These are phyloP conservation scores for Penicillium alfredii DNA, from an alignment of 495 filamentous ascomycete genomes.

Conservation along the genomic window DNA sequence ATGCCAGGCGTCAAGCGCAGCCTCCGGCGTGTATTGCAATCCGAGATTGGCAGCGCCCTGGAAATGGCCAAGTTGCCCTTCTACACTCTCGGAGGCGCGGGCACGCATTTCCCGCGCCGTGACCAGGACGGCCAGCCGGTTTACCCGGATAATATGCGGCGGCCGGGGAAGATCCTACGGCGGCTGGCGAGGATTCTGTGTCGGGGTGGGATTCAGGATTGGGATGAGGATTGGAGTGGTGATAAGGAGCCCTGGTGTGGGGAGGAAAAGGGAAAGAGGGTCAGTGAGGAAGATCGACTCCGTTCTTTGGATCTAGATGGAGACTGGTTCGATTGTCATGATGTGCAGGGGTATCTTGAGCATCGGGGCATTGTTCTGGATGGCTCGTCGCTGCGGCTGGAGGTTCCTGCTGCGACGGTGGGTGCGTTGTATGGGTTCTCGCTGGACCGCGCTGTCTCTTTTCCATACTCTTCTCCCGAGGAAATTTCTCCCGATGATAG, in stretches of 20 bases:
- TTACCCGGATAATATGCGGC: slow-evolving; percentile 17
- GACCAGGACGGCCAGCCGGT: slow-evolving; percentile 12
- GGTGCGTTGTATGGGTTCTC: slow-evolving; percentile 13
- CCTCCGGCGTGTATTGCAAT: slow-evolving; percentile 30
- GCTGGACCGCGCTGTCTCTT: slow-evolving; percentile 8
- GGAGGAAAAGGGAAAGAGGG: not conserved
- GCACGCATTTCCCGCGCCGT: slow-evolving; percentile 44
- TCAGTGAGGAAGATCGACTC: slow-evolving; percentile 10
- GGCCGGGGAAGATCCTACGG: slow-evolving; percentile 18
- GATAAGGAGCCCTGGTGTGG: slow-evolving; percentile 10
- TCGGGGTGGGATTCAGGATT: slow-evolving; percentile 21
- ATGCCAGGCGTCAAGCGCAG: slow-evolving; percentile 41
- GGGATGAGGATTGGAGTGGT: slow-evolving; percentile 27
- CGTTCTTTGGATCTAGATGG: slow-evolving; percentile 21
- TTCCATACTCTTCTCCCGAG: slow-evolving; percentile 6
- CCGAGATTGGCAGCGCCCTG: slow-evolving; percentile 31
- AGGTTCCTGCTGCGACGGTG: slow-evolving; percentile 13
- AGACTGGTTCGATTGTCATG: slow-evolving; percentile 27
- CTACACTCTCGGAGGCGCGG: slow-evolving; percentile 61
- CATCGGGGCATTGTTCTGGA: slow-evolving; percentile 15
- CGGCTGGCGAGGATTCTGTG: slow-evolving; percentile 16
- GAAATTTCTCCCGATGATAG: slow-evolving; percentile 3
- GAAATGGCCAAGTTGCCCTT: slow-evolving; percentile 55
- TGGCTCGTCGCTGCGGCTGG: slow-evolving; percentile 15
- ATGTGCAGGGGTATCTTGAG: slow-evolving; percentile 26